Evolutionary conservation across 345 rosid species (phyloP), one percentile per base, ranked within the genome.

Genomic region (Erucastrum elatum): DNA sequence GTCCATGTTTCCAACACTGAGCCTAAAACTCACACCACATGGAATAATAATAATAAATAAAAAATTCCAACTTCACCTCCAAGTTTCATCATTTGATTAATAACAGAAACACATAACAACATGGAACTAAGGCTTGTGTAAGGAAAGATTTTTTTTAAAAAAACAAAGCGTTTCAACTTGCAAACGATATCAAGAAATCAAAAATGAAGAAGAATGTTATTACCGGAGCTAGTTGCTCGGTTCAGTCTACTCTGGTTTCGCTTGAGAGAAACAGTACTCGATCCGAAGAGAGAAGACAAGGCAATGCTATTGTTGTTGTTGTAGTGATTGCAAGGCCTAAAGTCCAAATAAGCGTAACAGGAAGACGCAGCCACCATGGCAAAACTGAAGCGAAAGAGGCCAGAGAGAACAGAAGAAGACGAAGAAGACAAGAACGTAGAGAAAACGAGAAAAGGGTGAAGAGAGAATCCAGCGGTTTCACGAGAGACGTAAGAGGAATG

Each of bases 251-350:
- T 76, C 75, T 83, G 87, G 66, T 81, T 83, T 29, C 85, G 88
- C 77, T 85, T 83, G 37, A 83, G 15, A 44, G 83, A 44, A 35
- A 70, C 71, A 35, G 0, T 75, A 59, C 74, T 84, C 62, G 87
- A 86, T 81, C 88, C 87, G 69, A 88, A 90, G 16, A 87, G 77
- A 65, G 86, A 77, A 71, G 87, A 81, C 60, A 84, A 59, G n/a
- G 84, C 88, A 82, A 73, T 74, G 75, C 8, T 3, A 49, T 31
- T 81, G 37, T 87, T 87, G 85, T 72, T 78, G 80, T 75, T 76
- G 62, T 80, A 88, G 31, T 90, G 89, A 58, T 78, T 67, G 71
- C 92, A 93, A 5, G 97, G 94, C 82, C 89, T 91, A 64, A 88
- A 87, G 44, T 90, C 87, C 77, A 91, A 79, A 68, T 87, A 90